These are phyloP conservation scores for Yamadazyma friedrichii DNA, from an alignment of 1,139 yeast genomes.

Conservation along the genomic window DNA sequence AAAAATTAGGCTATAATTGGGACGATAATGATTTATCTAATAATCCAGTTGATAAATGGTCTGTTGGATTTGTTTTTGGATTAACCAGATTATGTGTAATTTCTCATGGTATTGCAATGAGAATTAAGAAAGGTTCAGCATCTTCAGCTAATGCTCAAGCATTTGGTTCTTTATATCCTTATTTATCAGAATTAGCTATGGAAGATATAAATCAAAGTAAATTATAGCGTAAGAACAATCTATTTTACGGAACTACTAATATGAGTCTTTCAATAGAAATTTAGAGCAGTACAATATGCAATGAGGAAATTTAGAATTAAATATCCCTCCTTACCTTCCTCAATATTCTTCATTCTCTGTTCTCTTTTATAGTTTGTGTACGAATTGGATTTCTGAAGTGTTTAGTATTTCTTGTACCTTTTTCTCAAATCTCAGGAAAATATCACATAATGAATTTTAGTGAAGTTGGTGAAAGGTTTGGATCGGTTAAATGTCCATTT, in stretches of 20 bases:
- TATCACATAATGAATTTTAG: slow-evolving; percentile 5
- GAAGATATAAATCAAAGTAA: slow-evolving; percentile 13
- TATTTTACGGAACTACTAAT: too few relatives aligned
- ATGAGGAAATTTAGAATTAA: too few relatives aligned
- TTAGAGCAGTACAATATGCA: too few relatives aligned
- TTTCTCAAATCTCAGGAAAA: slow-evolving; percentile 39
- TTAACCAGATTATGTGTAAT: slow-evolving; percentile 59
- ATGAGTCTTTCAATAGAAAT: too few relatives aligned
- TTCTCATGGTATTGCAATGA: slow-evolving; percentile 66
- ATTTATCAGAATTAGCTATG: slow-evolving; percentile 40
- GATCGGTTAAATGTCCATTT: slow-evolving; percentile 31
- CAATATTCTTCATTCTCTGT: too few relatives aligned
- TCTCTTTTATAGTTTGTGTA: too few relatives aligned
- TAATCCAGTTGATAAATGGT: slow-evolving; percentile 49
- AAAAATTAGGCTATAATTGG: slow-evolving; percentile 35
- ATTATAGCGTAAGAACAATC: neutral
- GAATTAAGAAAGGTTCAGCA: slow-evolving; percentile 57
- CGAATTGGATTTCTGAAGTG: too few relatives aligned
- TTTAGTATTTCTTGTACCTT: slow-evolving; percentile 27
- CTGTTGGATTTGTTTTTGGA: slow-evolving; percentile 59
- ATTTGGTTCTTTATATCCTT: slow-evolving; percentile 44
- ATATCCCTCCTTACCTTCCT: too few relatives aligned
- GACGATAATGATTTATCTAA: slow-evolving; percentile 30
- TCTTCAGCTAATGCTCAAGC: slow-evolving; percentile 55
- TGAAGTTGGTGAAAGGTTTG: slow-evolving; percentile 6